Percentiles rank a stretch among this genome's conserved stretches.
Evolutionary conservation across 2,329 filamentous ascomycete genomes (phyloP).

Genomic region (Hymenoscyphus infarciens): DNA sequence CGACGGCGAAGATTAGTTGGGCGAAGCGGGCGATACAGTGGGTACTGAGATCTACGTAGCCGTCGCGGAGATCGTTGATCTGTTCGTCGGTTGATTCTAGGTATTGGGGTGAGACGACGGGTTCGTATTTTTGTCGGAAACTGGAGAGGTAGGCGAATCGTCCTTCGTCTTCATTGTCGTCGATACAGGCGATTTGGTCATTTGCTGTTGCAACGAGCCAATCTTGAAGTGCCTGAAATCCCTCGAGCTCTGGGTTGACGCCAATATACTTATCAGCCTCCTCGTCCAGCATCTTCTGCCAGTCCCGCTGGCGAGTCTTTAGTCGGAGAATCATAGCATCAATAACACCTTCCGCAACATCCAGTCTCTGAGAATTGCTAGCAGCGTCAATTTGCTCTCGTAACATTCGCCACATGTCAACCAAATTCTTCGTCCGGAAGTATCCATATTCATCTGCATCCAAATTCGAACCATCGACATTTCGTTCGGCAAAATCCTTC

Average conservation of each 20-base stretch:
- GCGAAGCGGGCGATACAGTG: conserved; percentile 89
- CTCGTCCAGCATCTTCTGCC: conserved; percentile 84
- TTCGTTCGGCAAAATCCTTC: conserved; percentile 75
- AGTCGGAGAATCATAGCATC: conserved; percentile 93
- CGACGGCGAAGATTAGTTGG: conserved; percentile 80
- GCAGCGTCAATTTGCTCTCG: conserved; percentile 87
- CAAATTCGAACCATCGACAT: conserved; percentile 69
- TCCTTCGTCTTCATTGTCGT: conserved; percentile 77
- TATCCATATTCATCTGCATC: conserved; percentile 86
- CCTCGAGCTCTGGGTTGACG: conserved; percentile 53
- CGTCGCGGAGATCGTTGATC: conserved; percentile 73
- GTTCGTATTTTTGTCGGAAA: conserved; percentile 80
- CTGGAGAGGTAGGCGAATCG: conserved; percentile 78
- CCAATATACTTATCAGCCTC: conserved; percentile 73
- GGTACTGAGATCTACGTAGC: conserved; percentile 91
- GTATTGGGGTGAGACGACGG: conserved; percentile 76
- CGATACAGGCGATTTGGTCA: conserved; percentile 97
- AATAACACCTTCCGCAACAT: conserved; percentile 91
- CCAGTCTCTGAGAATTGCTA: conserved; percentile 76
- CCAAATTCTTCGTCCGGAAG: conserved; percentile 86
- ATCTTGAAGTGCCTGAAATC: conserved; percentile 80
- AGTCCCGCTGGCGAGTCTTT: conserved; percentile 75
- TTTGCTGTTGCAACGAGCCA: conserved; percentile 97
- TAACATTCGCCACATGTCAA: conserved; percentile 97
- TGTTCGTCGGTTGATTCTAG: conserved; percentile 71